These are phyloP conservation scores for Boletus rubroflammeus DNA, from an alignment of 768 basidiomycete genomes.

Conservation along the genomic window DNA sequence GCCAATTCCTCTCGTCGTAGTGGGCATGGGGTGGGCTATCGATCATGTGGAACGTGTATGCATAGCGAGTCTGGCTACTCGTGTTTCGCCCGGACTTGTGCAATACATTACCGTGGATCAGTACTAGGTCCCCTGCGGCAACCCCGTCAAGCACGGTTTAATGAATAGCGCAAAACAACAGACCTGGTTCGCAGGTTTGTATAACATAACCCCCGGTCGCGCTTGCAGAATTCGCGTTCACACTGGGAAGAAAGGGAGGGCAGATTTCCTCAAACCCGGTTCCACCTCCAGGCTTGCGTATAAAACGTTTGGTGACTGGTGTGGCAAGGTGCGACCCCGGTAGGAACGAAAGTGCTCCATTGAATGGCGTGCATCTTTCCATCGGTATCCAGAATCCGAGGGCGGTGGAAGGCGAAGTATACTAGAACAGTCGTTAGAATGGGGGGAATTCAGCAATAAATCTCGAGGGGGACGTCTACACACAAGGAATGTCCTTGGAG, in stretches of 20 bases:
- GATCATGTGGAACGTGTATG: constrained; percentile 97
- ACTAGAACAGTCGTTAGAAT: constrained; percentile 44
- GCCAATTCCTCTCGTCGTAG: constrained; percentile 93
- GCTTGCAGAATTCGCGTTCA: constrained; percentile 1
- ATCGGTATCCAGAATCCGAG: constrained; percentile 97
- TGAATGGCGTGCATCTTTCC: constrained; percentile 77
- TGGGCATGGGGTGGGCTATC: constrained; percentile 65
- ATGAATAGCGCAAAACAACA: not conserved
- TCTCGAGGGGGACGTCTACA: constrained; percentile 16
- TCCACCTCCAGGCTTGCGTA: constrained; percentile 70
- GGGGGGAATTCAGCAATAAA: not conserved
- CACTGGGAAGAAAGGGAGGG: constrained; percentile 22
- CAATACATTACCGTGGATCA: constrained; percentile 90
- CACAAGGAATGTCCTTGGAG: constrained; percentile 67
- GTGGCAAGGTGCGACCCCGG: constrained; percentile 84
- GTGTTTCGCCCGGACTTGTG: constrained; percentile 90
- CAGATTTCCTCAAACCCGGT: constrained; percentile 78
- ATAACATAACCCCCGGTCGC: constrained; percentile 51
- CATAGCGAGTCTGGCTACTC: constrained; percentile 76
- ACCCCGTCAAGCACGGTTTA: not conserved
- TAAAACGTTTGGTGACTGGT: constrained; percentile 79
- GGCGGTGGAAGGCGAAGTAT: constrained; percentile 87
- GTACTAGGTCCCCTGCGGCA: constrained; percentile 72
- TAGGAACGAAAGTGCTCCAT: constrained; percentile 85
- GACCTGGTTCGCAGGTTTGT: constrained; percentile 74